Base-by-base conservation (phyloP, 176 grass and related monocot species). In the Triticum turgidum region DNA sequence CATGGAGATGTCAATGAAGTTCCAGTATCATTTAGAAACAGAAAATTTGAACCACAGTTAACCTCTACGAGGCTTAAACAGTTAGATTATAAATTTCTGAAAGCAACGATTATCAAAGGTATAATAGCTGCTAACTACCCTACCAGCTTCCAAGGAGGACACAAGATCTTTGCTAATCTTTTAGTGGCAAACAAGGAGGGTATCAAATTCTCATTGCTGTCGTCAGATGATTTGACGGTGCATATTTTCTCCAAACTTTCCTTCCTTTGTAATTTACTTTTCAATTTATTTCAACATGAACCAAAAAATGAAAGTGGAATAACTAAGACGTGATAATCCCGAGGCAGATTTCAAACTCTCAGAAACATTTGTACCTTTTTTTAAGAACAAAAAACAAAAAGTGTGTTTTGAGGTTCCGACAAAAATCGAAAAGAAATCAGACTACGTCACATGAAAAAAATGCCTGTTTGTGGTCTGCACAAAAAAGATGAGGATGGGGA, bases 1-100 rank as follows among this genome's bases (percentile, higher is more conserved):
- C 7, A 62, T 37, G 44, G 61, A 79, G 79, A 89, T 76, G 59
- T 74, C 42, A 66, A 89, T 77, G 39, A 65, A 77, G 56, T 59
- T 59, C 56, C 56, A 59, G 7, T 21, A 59, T 59, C 56, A 59
- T 59, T 59, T 41, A 20, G 20, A 66, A 15, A 66, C 6, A 54
- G 13, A 27, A 64, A 87, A 14, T 61, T 61, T 61, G 13, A 61
- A 76, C 32, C 39, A 42, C 44, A 35, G 32, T 35, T 12, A 62
- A 76, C 71, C 42, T 61, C 35, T 77, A 62, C 35, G 32, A 83
- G 24, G 45, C 25, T 65, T 80, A 20, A 42, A 80, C 37, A 65
- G 9, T 59, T 54, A 39, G 45, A 82, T 22, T 49, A 44, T 71
- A 63, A 34, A n/a, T 69, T 83, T 69, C 45, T 24, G 49, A 38